Conservation (phyloP, 306 rosid species). For the Alnus rubra region DNA sequence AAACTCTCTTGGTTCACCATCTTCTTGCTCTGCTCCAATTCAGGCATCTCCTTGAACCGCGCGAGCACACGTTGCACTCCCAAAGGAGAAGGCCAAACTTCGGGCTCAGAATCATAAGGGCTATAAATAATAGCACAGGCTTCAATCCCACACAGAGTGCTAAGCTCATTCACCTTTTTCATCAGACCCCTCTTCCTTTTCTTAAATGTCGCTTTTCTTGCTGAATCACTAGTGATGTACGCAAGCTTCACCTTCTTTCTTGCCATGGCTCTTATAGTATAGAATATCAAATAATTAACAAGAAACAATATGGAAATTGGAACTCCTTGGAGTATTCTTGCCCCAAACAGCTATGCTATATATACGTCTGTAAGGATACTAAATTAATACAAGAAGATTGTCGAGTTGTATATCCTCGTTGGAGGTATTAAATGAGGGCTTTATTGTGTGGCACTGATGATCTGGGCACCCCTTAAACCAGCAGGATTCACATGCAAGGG, state of each 20-base stretch:
- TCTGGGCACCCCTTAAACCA: background rate
- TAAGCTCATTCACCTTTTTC: slow-evolving; percentile 58
- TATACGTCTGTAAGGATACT: background rate
- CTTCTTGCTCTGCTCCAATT: slow-evolving; percentile 39
- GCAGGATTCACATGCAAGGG: background rate
- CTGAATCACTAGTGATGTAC: slow-evolving; percentile 34
- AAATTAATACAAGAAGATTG: background rate
- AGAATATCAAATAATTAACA: background rate
- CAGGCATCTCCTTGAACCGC: slow-evolving; percentile 33
- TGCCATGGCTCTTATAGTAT: slow-evolving; percentile 33
- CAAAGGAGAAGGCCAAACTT: slow-evolving; percentile 47
- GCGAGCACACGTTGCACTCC: slow-evolving; percentile 33
- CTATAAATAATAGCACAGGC: slow-evolving; percentile 57
- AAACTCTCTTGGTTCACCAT: slow-evolving; percentile 37
- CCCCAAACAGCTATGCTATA: background rate
- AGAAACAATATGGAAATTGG: background rate
- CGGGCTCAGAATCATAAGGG: slow-evolving; percentile 43
- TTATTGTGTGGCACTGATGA: background rate
- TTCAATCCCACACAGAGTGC: slow-evolving; percentile 52
- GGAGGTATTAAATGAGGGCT: background rate
- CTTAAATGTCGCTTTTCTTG: slow-evolving; percentile 59
- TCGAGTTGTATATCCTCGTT: background rate
- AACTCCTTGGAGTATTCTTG: background rate
- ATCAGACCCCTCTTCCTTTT: slow-evolving; percentile 64
- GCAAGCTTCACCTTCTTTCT: slow-evolving; percentile 56